Evolutionary conservation across 106 monocot genomes (phyloP), one percentile per base, ranked within the genome.

Genomic region (Hemerocallis citrina): DNA sequence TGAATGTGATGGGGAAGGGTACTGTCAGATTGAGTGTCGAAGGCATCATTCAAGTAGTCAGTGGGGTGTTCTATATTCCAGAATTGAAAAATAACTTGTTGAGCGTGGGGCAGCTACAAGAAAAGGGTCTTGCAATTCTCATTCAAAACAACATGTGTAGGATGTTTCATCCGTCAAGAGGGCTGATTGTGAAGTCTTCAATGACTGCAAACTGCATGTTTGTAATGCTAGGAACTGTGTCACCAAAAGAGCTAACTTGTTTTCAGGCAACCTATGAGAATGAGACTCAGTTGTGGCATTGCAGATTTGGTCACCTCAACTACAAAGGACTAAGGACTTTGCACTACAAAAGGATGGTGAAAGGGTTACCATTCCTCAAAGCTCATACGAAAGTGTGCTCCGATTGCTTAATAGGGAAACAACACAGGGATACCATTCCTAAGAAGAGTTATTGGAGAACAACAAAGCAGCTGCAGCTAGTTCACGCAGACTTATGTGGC

Each of bases 71-170:
- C 31, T 62, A 52, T 62, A 30, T 61, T 61, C 34, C 2, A 40
- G 24, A 62, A 10, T 30, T 62, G 52, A 43, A 70, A 28, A 52
- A 29, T 7, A 62, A 70, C 52, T 21, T 69, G 32, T 49, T 59
- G 17, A 76, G 69, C 70, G 52, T 31, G 28, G 38, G 45, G 29
- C 63, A 69, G 17, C 31, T 70, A n/a, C 19, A 27, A 52, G 66
- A 69, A 30, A 69, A 69, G 16, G 33, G 59, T 6, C 48, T 59
- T 49, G 48, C 21, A 16, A 34, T 44, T 0, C 46, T 15, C 13
- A 58, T 46, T 6, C 14, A 37, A 10, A n/a, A 43, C 2, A 30
- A 15, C 15, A 19, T n/a, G 27, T 61, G 54, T 51, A 32, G 55
- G 33, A 55, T 62, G 11, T 43, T 31, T 33, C 29, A 62, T 52